Percentiles rank a stretch among this genome's conserved stretches.
Conservation (phyloP, 345 rosid genomes). For the Sisymbrium altissimum region DNA sequence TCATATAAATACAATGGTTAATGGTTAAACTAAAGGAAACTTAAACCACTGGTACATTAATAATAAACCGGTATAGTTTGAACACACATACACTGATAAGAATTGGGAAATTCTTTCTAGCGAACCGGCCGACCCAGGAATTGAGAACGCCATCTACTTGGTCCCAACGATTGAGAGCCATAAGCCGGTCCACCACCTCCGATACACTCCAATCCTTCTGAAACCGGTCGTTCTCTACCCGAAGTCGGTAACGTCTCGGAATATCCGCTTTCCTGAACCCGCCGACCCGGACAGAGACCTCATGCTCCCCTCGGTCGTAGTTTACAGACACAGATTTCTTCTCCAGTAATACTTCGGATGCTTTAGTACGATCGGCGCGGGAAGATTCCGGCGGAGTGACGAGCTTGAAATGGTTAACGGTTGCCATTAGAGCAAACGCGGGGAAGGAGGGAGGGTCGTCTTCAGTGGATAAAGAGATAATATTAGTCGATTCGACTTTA, state of each 20-base stretch:
- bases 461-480: constrained; percentile 1
- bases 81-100: constrained; percentile 63
- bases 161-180: constrained; percentile 55
- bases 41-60: no score
- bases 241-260: constrained; percentile 54
- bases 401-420: constrained; percentile 24
- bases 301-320: constrained; percentile 72
- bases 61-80: no score
- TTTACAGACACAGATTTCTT: constrained; percentile 58
- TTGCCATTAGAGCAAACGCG: constrained; percentile 17
- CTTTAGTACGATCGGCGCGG: not conserved
- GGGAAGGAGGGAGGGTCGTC: not conserved
- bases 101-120: constrained; percentile 68
- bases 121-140: constrained; percentile 85
- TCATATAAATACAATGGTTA: no score
- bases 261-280: constrained; percentile 68
- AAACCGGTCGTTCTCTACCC: constrained; percentile 62
- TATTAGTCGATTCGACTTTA: not conserved
- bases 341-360: constrained; percentile 45
- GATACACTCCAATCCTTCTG: constrained; percentile 90
- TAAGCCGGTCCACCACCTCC: constrained; percentile 52
- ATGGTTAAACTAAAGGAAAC: no score
- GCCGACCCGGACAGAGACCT: constrained; percentile 50
- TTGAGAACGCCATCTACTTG: constrained; percentile 61
- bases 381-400: constrained; percentile 23